phyloP scores from a whole-genome alignment of 2,329 filamentous ascomycete species.

The Amauroascus niger region DNA sequence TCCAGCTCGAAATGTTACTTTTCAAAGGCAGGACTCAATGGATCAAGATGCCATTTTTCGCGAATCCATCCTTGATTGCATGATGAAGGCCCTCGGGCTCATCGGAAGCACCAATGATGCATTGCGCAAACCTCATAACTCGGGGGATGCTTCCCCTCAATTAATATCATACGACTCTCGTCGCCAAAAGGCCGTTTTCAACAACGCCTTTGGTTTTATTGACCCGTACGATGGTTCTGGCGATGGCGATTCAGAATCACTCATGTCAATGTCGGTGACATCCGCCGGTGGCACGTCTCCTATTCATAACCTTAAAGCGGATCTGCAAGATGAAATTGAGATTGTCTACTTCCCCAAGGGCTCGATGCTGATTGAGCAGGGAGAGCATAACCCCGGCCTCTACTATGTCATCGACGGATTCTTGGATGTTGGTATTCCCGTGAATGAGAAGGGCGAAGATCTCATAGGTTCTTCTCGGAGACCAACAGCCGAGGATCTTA shows the following conservation, averaged over 20 bases:
- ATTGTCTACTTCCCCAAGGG: conserved; percentile 96
- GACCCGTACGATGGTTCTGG: conserved; percentile 62
- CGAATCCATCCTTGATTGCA: conserved; percentile 83
- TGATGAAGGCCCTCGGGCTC: conserved; percentile 87
- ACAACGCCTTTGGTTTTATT: conserved; percentile 85
- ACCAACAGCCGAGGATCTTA: conserved; percentile 30
- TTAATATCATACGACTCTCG: conserved; percentile 75
- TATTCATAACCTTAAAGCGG: conserved; percentile 59
- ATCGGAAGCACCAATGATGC: conserved; percentile 54
- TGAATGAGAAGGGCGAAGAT: conserved; percentile 49
- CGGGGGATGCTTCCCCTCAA: conserved; percentile 74
- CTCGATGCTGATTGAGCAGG: conserved; percentile 88
- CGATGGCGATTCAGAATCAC: conserved; percentile 80
- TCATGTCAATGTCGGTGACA: conserved; percentile 58
- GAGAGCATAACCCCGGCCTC: conserved; percentile 87
- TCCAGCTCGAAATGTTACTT: conserved; percentile 29
- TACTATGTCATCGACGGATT: conserved; percentile 99
- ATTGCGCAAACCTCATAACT: conserved; percentile 55
- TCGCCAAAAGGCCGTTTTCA: conserved; percentile 68
- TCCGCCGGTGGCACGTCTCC: conserved; percentile 53
- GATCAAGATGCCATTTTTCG: conserved; percentile 86
- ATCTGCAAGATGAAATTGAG: conserved; percentile 84
- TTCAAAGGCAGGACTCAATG: conserved; percentile 67
- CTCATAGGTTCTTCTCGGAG: conserved; percentile 29
- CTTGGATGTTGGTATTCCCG: conserved; percentile 79